These are phyloP conservation scores for Nevesoporus exiguus DNA, from an alignment of 768 basidiomycete species.

Conservation along the genomic window DNA sequence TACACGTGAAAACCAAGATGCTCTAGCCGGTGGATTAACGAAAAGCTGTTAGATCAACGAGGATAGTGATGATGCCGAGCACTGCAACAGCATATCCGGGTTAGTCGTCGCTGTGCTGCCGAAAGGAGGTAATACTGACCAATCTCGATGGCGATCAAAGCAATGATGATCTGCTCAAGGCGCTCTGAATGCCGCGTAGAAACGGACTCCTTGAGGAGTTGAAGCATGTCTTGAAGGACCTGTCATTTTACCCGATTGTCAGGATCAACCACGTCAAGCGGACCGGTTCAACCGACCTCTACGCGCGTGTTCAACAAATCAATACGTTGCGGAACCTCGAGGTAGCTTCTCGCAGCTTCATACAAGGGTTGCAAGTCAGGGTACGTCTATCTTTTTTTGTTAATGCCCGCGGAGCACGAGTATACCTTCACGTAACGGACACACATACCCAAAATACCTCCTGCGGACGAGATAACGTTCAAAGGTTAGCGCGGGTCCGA, in stretches of 20 bases:
- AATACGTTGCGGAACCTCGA: constrained; percentile 92
- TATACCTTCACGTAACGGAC: background rate
- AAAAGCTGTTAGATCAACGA: constrained; percentile 73
- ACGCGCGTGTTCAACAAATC: constrained; percentile 91
- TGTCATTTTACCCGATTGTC: constrained; percentile 26
- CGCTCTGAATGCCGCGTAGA: constrained; percentile 88
- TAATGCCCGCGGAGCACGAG: constrained; percentile 18
- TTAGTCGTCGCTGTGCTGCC: constrained; percentile 2
- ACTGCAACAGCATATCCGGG: constrained; percentile 39
- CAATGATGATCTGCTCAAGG: constrained; percentile 90
- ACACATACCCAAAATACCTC: constrained; percentile 88
- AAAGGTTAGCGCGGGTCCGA: background rate
- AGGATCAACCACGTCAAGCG: constrained; percentile 1
- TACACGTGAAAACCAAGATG: constrained; percentile 7
- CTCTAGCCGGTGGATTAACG: constrained; percentile 72
- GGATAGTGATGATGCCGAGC: constrained; percentile 85
- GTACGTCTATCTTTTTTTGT: constrained; percentile 58
- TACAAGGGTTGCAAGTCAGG: constrained; percentile 95
- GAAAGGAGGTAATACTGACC: constrained; percentile 43
- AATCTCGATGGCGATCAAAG: constrained; percentile 85
- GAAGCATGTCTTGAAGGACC: constrained; percentile 96
- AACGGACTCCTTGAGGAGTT: constrained; percentile 91
- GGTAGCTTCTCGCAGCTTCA: constrained; percentile 88
- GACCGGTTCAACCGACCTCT: constrained; percentile 52
- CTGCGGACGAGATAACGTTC: constrained; percentile 36